phyloP scores from a whole-genome alignment of 2,329 filamentous ascomycete species.

The Emericellopsis cladophorae region DNA sequence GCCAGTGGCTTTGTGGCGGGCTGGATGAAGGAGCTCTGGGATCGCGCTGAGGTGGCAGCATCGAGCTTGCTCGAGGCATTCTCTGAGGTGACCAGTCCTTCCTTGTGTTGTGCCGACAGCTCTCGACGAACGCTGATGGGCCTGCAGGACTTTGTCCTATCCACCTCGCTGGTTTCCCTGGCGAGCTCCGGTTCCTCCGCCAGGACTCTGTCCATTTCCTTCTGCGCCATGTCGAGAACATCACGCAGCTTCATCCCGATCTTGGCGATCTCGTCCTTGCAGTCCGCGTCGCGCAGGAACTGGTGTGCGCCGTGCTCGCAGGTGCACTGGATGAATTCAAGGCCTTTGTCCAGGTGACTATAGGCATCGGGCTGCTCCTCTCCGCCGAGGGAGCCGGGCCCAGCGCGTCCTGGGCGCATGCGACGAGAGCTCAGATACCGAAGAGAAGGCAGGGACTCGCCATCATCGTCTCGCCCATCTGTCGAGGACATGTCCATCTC shows the following conservation, averaged over 20 bases:
- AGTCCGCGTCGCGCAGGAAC: constrained; percentile 78
- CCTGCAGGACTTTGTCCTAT: constrained; percentile 34
- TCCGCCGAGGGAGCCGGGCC: constrained; percentile 8
- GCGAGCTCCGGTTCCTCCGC: constrained; percentile 36
- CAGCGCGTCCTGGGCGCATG: constrained; percentile 13
- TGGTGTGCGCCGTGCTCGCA: constrained; percentile 84
- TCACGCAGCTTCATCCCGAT: constrained; percentile 53
- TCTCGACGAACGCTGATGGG: constrained; percentile 41
- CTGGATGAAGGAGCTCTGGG: constrained; percentile 7
- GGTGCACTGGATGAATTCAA: constrained; percentile 69
- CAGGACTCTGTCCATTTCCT: constrained; percentile 43
- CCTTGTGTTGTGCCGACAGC: constrained; percentile 15
- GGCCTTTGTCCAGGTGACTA: constrained; percentile 62
- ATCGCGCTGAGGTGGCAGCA: constrained; percentile 3
- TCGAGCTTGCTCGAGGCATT: constrained; percentile 8
- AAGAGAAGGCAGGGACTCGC: constrained; percentile 22
- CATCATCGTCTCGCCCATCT: constrained; percentile 22
- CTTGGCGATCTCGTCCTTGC: constrained; percentile 59
- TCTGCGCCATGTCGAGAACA: constrained; percentile 47
- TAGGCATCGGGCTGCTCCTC: constrained; percentile 36
- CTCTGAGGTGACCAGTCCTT: constrained; percentile 8
- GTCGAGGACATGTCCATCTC: constrained; percentile 44
- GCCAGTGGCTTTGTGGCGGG: constrained; percentile 13
- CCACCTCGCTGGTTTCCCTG: constrained; percentile 22
- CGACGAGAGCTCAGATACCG: constrained; percentile 25